These are phyloP conservation scores for Beta corolliflora DNA, from an alignment of 179 eudicot species.

Conservation along the genomic window DNA sequence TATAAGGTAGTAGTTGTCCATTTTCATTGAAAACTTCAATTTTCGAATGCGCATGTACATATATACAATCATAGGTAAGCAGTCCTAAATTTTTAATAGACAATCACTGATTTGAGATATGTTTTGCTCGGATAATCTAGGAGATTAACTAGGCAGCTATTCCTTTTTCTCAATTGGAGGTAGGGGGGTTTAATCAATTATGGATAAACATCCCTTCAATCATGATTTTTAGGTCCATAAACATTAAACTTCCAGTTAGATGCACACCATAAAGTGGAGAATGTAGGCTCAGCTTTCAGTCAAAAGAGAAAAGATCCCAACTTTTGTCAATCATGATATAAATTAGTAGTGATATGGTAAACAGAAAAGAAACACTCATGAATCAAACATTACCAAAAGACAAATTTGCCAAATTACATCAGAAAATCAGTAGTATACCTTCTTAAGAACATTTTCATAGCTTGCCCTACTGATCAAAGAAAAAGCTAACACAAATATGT, in stretches of 20 bases:
- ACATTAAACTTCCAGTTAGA: background rate
- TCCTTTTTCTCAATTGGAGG: too few relatives aligned
- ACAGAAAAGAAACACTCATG: background rate
- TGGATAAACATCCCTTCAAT: background rate
- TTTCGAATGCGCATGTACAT: too few relatives aligned
- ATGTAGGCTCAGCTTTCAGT: conserved; percentile 15
- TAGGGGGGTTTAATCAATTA: background rate
- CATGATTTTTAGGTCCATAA: conserved; percentile 17
- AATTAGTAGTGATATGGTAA: background rate
- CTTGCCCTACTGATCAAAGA: conserved; percentile 93
- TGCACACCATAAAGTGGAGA: conserved; percentile 6
- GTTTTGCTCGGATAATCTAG: too few relatives aligned
- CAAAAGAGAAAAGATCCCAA: conserved; percentile 4
- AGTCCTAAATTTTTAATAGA: too few relatives aligned
- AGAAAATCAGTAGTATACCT: conserved; percentile 46
- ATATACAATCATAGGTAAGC: too few relatives aligned
- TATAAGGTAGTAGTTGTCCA: too few relatives aligned
- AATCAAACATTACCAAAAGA: background rate
- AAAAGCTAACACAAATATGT: conserved; percentile 92
- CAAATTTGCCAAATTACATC: conserved; percentile 8
- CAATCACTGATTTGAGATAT: too few relatives aligned
- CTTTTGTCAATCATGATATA: background rate
- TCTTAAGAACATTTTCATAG: conserved; percentile 98
- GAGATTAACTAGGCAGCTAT: too few relatives aligned
- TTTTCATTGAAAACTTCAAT: too few relatives aligned